These are phyloP conservation scores for Pseudocercospora fijiensis DNA, from an alignment of 2,329 filamentous ascomycete genomes.

Conservation along the genomic window DNA sequence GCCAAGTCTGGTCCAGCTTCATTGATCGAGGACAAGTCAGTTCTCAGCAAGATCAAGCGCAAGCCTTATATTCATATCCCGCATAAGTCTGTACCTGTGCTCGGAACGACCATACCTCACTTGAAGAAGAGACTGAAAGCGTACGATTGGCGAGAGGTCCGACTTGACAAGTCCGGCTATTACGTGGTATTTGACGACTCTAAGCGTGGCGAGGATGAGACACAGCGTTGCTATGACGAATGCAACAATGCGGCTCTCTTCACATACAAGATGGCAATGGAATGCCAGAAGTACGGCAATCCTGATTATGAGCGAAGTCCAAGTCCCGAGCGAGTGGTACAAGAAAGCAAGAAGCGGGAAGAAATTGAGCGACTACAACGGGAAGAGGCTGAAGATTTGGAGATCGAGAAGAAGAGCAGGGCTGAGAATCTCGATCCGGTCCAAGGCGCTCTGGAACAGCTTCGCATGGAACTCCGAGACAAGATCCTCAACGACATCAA, in stretches of 20 bases:
- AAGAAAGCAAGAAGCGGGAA: slow-evolving; percentile 57
- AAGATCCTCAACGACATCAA: slow-evolving; percentile 88
- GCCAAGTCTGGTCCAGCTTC: slow-evolving; percentile 46
- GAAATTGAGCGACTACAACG: slow-evolving; percentile 65
- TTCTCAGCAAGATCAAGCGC: slow-evolving; percentile 68
- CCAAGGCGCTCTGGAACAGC: slow-evolving; percentile 72
- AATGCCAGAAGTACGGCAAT: slow-evolving; percentile 69
- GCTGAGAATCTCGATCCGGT: slow-evolving; percentile 91
- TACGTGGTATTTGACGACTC: slow-evolving; percentile 87
- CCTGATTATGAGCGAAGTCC: slow-evolving; percentile 60
- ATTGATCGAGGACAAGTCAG: slow-evolving; percentile 63
- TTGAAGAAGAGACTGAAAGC: slow-evolving; percentile 85
- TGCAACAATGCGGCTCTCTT: slow-evolving; percentile 84
- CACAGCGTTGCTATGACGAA: slow-evolving; percentile 73
- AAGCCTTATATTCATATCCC: slow-evolving; percentile 90
- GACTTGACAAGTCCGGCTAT: slow-evolving; percentile 82
- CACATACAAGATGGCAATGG: slow-evolving; percentile 90
- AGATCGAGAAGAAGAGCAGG: slow-evolving; percentile 85
- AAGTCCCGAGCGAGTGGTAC: slow-evolving; percentile 51
- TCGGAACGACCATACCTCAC: slow-evolving; percentile 81
- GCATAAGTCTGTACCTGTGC: slow-evolving; percentile 81
- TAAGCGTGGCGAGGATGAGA: slow-evolving; percentile 72
- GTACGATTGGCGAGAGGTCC: slow-evolving; percentile 76
- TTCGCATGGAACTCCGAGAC: slow-evolving; percentile 77
- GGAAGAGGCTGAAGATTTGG: slow-evolving; percentile 77